These are phyloP conservation scores for Scleroderma citrinum DNA, from an alignment of 768 basidiomycete genomes.

Conservation along the genomic window DNA sequence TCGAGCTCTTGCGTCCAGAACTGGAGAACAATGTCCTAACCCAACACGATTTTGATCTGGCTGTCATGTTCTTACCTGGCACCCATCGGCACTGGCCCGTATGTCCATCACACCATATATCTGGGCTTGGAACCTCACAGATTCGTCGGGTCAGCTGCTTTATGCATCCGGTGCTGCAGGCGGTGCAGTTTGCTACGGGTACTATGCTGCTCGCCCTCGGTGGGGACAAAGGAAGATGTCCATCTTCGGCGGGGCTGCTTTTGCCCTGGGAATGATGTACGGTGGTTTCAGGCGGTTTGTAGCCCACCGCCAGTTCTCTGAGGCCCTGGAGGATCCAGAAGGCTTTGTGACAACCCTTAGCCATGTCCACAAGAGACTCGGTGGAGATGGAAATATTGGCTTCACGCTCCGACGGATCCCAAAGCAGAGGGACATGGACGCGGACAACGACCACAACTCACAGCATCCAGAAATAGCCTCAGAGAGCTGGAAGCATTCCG, in stretches of 20 bases:
- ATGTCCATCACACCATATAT: conserved; percentile 16
- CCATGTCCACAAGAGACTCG: conserved; percentile 26
- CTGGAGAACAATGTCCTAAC: conserved; percentile 23
- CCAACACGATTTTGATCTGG: conserved; percentile 50
- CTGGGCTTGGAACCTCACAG: conserved; percentile 1
- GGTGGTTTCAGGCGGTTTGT: conserved; percentile 27
- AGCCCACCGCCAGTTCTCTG: conserved; percentile 25
- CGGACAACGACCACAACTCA: conserved; percentile 1
- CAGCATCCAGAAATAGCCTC: conserved; percentile 4
- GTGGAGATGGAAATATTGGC: conserved; percentile 25
- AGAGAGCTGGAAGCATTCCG: conserved; percentile 13
- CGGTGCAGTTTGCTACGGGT: conserved; percentile 21
- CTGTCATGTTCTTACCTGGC: conserved; percentile 48
- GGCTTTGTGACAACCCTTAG: conserved; percentile 27
- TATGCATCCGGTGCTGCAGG: conserved; percentile 21
- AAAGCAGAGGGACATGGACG: conserved; percentile 5
- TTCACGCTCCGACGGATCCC: conserved; percentile 21
- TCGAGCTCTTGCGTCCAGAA: conserved; percentile 27
- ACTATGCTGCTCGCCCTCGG: conserved; percentile 21
- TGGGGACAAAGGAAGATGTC: conserved; percentile 22
- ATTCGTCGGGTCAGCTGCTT: conserved; percentile 5
- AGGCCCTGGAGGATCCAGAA: conserved; percentile 25
- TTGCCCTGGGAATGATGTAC: conserved; percentile 25
- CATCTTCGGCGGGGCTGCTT: conserved; percentile 19
- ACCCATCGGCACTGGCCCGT: conserved; percentile 40